Evolutionary conservation across 345 rosid species (phyloP), one percentile per base, ranked within the genome.

Genomic region (Isatis tinctoria): DNA sequence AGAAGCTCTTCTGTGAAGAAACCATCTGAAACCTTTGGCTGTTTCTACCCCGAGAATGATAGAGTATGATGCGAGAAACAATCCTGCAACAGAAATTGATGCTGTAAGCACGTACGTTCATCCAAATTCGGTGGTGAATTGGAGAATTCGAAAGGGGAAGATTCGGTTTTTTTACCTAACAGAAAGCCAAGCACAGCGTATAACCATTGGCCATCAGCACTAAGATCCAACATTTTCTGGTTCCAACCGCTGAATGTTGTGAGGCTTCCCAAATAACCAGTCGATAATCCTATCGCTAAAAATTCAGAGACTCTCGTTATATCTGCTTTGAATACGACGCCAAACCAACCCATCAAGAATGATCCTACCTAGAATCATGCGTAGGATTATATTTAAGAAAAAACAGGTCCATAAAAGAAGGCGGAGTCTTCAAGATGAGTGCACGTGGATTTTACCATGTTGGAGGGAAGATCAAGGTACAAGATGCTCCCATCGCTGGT

Each of bases 161-260:
- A 5, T 24, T 62, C 24, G 20, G 52, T 44, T n/a, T 64, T n/a
- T 64, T 60, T 82, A 94, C 98, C 98, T 76, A 84, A 14, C 9
- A 95, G 75, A 83, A 87, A 88, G 67, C 97, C 93, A 48, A 87
- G 73, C 24, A 83, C 40, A 13, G 97, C 79, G 74, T 78, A 76
- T 39, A 86, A 78, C 97, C 97, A 95, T 61, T 83, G 80, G 80
- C 93, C 97, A 74, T 84, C 68, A 24, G 77, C 81, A 61, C 84
- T 83, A 60, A 95, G 93, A 75, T 92, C 96, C 28, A 95, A 92
- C 97, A 95, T 95, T 78, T 91, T 86, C 77, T 95, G 99, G 72
- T 90, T 88, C 99, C 99, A 95, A 22, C 96, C 93, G 40, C 99
- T 95, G 80, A 95, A 95, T 41, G 99, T 95, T n/a, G 97, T 90